Conservation (phyloP, 2,329 filamentous ascomycete species). For the Hypoxylon sp. region DNA sequence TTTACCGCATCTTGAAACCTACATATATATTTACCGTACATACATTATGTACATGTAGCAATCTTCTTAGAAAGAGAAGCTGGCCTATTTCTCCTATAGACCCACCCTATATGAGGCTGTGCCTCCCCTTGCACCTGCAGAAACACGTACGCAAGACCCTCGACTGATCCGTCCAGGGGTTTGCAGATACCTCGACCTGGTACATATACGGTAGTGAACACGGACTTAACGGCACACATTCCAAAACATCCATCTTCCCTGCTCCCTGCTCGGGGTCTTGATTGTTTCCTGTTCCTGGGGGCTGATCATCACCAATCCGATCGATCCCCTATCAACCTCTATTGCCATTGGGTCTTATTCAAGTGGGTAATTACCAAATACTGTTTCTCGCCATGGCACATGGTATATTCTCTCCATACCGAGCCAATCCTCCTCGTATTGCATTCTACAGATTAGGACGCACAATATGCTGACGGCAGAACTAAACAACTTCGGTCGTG, state of each 20-base stretch:
- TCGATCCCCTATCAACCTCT: constrained; percentile 27
- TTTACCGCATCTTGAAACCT: constrained; percentile 30
- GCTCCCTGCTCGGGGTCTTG: constrained; percentile 24
- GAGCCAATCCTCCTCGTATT: constrained; percentile 24
- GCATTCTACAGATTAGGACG: constrained; percentile 2
- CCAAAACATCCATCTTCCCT: constrained; percentile 36
- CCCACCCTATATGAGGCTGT: constrained; percentile 41
- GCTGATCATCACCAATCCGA: constrained; percentile 41
- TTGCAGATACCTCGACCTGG: constrained; percentile 23
- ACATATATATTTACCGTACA: not conserved
- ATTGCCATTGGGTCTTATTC: constrained; percentile 11
- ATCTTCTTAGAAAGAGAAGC: constrained; percentile 11
- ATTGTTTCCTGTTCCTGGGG: constrained; percentile 41
- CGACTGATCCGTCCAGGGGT: constrained; percentile 36
- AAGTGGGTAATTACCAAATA: constrained; percentile 11
- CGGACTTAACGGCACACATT: constrained; percentile 20
- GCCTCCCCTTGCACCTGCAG: constrained; percentile 37
- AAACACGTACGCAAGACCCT: constrained; percentile 38
- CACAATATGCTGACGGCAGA: constrained; percentile 33
- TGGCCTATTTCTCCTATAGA: constrained; percentile 21
- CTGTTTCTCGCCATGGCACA: constrained; percentile 12
- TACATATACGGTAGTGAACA: constrained; percentile 6
- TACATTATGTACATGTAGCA: too few species aligned
- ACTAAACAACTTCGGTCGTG: constrained; percentile 17
- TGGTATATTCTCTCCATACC: constrained; percentile 7